phyloP scores from a whole-genome alignment of 2,329 filamentous ascomycete genomes.

The Plectosphaerella plurivora region DNA sequence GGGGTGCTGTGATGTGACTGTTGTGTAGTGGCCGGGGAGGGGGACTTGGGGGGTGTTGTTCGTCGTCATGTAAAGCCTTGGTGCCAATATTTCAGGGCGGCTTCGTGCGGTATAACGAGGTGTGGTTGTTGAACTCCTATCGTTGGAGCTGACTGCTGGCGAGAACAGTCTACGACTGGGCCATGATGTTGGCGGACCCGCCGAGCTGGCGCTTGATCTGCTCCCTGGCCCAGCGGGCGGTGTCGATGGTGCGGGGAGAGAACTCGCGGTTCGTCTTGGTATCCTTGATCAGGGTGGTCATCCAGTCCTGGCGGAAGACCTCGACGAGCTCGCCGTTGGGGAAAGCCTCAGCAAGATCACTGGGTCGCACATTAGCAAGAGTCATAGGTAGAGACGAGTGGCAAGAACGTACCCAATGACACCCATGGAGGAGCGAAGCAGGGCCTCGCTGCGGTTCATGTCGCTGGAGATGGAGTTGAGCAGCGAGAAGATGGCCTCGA shows the following conservation, averaged over 20 bases:
- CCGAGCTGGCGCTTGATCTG: slow-evolving; percentile 89
- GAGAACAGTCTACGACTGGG: slow-evolving; percentile 30
- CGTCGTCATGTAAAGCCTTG: background rate
- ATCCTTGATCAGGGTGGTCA: slow-evolving; percentile 86
- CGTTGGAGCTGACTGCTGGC: slow-evolving; percentile 14
- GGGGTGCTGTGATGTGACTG: slow-evolving; percentile 8
- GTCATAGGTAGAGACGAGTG: slow-evolving; percentile 1
- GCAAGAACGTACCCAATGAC: slow-evolving; percentile 77
- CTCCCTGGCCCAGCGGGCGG: slow-evolving; percentile 94
- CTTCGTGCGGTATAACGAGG: too few species aligned
- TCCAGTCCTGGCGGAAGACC: slow-evolving; percentile 87
- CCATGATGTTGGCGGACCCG: slow-evolving; percentile 47
- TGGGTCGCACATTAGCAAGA: slow-evolving; percentile 37
- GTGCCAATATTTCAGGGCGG: too few species aligned
- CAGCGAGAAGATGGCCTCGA: slow-evolving; percentile 82
- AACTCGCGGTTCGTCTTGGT: slow-evolving; percentile 87
- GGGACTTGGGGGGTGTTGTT: slow-evolving; percentile 8
- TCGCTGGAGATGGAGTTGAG: slow-evolving; percentile 78
- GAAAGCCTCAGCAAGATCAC: slow-evolving; percentile 91
- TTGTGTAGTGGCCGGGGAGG: slow-evolving; percentile 10
- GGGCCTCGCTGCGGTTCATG: slow-evolving; percentile 81
- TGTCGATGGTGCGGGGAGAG: slow-evolving; percentile 79
- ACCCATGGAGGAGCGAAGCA: slow-evolving; percentile 94
- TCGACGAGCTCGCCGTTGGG: slow-evolving; percentile 81
- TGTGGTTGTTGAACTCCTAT: too few species aligned